Base-by-base conservation (phyloP, 78 protist species). In the Dictyostelium capitatum region DNA sequence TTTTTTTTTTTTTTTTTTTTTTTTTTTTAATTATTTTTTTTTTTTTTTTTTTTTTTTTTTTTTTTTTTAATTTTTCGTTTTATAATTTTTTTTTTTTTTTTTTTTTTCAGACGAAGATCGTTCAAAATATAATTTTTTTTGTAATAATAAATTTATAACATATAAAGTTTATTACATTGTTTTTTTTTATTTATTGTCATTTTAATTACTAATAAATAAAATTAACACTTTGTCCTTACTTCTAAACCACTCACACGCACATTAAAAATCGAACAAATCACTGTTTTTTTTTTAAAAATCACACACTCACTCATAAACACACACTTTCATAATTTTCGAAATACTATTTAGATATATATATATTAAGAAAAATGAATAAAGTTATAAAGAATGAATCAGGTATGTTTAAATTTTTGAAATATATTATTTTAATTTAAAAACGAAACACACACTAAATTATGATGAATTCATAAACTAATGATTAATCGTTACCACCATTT, bases 141-240 rank as follows among this genome's bases (percentile, higher is more conserved):
- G 70, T 62, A 62, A 25, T 57, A 62, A 62, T 53, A 53, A 53
- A 53, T 4, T 53, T 53, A 53, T 53, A 15, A 53, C 19, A 53
- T 53, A 53, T 53, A 53, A 53, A 9, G 23, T 62, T 62, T 62
- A 11, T 23, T 57, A 23, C 28, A 62, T 62, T 62, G 20, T 57
- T 62, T 23, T 25, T 11, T 62, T 62, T 62, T 62, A 62, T 62
- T 62, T 62, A 62, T 62, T 62, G 70, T 62, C 70, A 62, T 62
- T 62, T 25, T 62, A 62, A 62, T 62, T 62, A 62, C 70, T 62
- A 62, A 62, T 62, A 62, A 62, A 62, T 62, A 62, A 25, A 25
- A 25, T 37, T 37, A 37, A 37, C 1, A 1, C 1, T 37, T 37
- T 37, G 43, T 37, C 43, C 43, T 37, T 37, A 37, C 43, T 51